A percentile compares a stretch with the other conserved stretches of the same genome.
Evolutionary conservation across 257 asterid species (phyloP).

Genomic region (Penstemon newberryi): DNA sequence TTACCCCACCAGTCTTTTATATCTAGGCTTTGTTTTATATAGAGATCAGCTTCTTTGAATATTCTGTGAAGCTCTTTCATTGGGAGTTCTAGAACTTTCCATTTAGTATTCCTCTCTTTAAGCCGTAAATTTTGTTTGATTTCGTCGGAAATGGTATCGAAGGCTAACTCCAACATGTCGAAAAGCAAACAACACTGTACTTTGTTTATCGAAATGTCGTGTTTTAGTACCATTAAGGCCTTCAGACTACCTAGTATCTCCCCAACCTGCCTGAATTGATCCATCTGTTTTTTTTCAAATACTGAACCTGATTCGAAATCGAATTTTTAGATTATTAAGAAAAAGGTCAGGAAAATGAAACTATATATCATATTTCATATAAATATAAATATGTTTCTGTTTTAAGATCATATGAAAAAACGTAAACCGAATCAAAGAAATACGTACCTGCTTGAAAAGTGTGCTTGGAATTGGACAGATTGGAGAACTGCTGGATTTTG

Average conservation of each 20-base stretch:
- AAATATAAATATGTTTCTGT: neutral
- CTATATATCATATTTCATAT: neutral
- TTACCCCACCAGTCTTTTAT: conserved; percentile 83
- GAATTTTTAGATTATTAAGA: neutral
- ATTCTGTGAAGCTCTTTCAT: conserved; percentile 71
- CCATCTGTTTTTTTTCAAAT: conserved; percentile 43
- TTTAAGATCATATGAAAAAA: neutral
- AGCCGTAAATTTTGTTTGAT: conserved; percentile 60
- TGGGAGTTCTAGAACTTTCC: conserved; percentile 83
- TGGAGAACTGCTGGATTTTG: conserved; percentile 44
- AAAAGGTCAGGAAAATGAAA: neutral
- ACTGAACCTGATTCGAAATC: conserved; percentile 18
- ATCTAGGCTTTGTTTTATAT: conserved; percentile 60
- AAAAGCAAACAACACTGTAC: conserved; percentile 70
- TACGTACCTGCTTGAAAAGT: conserved; percentile 27
- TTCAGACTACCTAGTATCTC: conserved; percentile 75
- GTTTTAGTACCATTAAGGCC: conserved; percentile 78
- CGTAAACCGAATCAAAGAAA: neutral
- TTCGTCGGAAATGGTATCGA: conserved; percentile 62
- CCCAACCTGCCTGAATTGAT: conserved; percentile 82
- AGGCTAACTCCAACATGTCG: conserved; percentile 61
- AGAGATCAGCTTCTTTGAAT: conserved; percentile 66
- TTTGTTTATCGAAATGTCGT: conserved; percentile 73
- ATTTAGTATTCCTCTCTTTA: conserved; percentile 62
- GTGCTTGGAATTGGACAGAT: conserved; percentile 19